phyloP scores from a whole-genome alignment of 352 stramenopile genomes.

The Pythium pyrilobum region DNA sequence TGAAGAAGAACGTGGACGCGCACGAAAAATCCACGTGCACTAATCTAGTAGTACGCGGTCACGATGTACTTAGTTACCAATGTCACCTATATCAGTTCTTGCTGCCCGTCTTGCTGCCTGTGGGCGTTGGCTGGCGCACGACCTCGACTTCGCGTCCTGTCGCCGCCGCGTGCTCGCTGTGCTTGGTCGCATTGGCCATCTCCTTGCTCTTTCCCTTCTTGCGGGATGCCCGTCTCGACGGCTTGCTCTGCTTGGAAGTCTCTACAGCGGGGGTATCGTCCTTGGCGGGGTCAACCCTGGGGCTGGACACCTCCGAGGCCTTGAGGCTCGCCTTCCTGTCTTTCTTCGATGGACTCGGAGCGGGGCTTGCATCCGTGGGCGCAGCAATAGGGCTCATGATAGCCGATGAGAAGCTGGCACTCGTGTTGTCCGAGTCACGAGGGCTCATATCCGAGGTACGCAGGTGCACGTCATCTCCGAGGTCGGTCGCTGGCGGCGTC shows the following conservation, averaged over 20 bases:
- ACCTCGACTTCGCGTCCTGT: not conserved
- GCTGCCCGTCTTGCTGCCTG: constrained; percentile 14
- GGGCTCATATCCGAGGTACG: constrained; percentile 22
- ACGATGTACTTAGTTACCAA: not conserved
- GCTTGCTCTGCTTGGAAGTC: not conserved
- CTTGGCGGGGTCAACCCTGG: not conserved
- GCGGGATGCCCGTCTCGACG: not conserved
- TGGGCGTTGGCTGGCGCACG: constrained; percentile 7
- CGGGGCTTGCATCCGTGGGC: not conserved
- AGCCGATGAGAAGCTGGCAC: constrained; percentile 17
- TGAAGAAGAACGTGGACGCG: no score
- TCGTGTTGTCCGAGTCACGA: constrained; percentile 19
- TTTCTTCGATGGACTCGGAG: not conserved
- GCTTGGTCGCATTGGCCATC: not conserved
- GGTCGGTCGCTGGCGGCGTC: not conserved
- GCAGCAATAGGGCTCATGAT: constrained; percentile 14
- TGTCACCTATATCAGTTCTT: constrained; percentile 9
- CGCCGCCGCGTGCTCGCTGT: not conserved
- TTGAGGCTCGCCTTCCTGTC: not conserved
- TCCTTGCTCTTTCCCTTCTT: constrained; percentile 15
- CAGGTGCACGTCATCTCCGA: not conserved
- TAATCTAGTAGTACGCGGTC: not conserved
- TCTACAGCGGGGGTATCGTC: not conserved
- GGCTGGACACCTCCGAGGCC: not conserved
- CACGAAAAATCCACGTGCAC: no score